Evolutionary conservation across 2,329 filamentous ascomycete species (phyloP).

Genomic region (Cercospora sesami): DNA sequence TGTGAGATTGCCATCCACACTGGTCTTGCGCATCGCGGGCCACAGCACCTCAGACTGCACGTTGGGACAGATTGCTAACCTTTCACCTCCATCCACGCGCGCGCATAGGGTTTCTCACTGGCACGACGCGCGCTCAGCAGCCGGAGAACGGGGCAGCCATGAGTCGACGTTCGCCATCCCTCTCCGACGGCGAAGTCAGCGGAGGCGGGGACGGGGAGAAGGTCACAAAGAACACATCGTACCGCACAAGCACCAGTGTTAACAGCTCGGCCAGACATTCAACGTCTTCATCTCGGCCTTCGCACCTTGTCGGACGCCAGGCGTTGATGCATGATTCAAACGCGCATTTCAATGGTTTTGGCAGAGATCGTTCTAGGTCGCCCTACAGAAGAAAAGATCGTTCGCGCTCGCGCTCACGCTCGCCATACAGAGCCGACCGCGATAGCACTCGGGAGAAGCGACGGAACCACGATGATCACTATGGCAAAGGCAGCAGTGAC

Average conservation of each 20-base stretch:
- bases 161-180: constrained; percentile 62
- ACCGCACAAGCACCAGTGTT: constrained; percentile 77
- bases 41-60: constrained; percentile 15
- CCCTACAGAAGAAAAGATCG: constrained; percentile 51
- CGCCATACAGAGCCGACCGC: constrained; percentile 34
- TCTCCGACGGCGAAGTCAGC: constrained; percentile 80
- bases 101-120: not conserved
- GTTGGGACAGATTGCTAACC: constrained; percentile 32
- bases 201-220: constrained; percentile 67
- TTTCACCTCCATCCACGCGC: constrained; percentile 22
- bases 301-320: constrained; percentile 24
- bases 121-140: not conserved
- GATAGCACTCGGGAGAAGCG: constrained; percentile 60
- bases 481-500: constrained; percentile 54
- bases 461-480: constrained; percentile 62
- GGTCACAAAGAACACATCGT: constrained; percentile 72
- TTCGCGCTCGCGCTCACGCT: constrained; percentile 35
- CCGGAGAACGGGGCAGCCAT: constrained; percentile 33
- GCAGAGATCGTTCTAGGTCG: constrained; percentile 52
- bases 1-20: constrained; percentile 35
- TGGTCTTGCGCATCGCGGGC: constrained; percentile 29
- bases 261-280: constrained; percentile 81
- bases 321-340: constrained; percentile 26
- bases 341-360: constrained; percentile 38
- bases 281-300: constrained; percentile 39